Evolutionary conservation across 2,329 filamentous ascomycete genomes (phyloP).

Genomic region (Camillea tinctor): DNA sequence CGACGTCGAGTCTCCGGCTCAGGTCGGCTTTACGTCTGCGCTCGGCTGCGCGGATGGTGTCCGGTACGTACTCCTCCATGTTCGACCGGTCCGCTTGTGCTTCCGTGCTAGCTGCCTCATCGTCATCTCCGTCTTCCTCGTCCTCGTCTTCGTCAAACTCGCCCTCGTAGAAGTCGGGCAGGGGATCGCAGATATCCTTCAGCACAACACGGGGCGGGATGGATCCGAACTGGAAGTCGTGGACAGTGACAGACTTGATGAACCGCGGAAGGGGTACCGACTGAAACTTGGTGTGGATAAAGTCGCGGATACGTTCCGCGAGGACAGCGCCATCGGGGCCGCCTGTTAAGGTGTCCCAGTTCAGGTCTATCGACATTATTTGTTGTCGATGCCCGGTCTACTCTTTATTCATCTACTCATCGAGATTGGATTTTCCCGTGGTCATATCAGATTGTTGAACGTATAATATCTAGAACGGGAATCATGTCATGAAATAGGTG

Average conservation of each 20-base stretch:
- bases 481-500: background rate
- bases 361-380: conserved; percentile 92
- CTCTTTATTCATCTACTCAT: background rate
- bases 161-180: conserved; percentile 94
- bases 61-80: conserved; percentile 27
- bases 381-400: background rate
- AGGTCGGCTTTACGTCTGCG: conserved; percentile 34
- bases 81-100: background rate
- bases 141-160: conserved; percentile 63
- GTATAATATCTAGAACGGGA: background rate
- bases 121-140: conserved; percentile 50
- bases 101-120: background rate
- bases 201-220: conserved; percentile 83
- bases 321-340: conserved; percentile 84
- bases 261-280: conserved; percentile 87
- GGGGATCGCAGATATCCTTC: conserved; percentile 94
- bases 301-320: conserved; percentile 82
- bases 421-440: background rate
- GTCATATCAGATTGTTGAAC: no score
- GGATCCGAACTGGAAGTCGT: conserved; percentile 88
- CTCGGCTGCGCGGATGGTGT: conserved; percentile 36
- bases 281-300: conserved; percentile 96
- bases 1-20: conserved; percentile 25
- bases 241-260: conserved; percentile 93
- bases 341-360: conserved; percentile 89